Evolutionary conservation across 2,329 filamentous ascomycete species (phyloP).

Genomic region (Arthrobotrys musiformis): DNA sequence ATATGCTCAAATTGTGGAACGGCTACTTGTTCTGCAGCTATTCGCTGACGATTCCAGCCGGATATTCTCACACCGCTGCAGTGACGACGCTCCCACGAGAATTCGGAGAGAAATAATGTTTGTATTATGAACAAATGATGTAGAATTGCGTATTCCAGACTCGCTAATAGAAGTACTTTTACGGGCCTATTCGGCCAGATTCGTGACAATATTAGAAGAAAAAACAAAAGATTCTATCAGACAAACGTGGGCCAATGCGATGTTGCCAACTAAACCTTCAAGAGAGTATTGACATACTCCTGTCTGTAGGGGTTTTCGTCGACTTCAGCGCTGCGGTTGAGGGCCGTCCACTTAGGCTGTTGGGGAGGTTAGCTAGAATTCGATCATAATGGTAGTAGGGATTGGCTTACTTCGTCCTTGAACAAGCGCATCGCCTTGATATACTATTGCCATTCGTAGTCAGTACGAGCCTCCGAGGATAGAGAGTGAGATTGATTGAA

Average conservation of each 20-base stretch:
- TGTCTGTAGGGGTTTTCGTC: slow-evolving; percentile 82
- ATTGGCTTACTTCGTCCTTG: slow-evolving; percentile 76
- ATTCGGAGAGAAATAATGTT: not conserved
- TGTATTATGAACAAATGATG: not conserved
- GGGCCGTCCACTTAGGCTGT: slow-evolving; percentile 89
- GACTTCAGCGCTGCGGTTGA: slow-evolving; percentile 81
- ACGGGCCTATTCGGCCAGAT: too few relatives aligned
- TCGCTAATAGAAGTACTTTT: slow-evolving; percentile 3
- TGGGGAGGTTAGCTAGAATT: not conserved
- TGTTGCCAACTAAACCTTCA: slow-evolving; percentile 21
- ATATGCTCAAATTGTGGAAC: too few relatives aligned
- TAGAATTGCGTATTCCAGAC: not conserved
- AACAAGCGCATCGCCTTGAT: slow-evolving; percentile 96
- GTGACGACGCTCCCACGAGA: too few relatives aligned
- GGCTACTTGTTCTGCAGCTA: too few relatives aligned
- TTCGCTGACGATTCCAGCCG: too few relatives aligned
- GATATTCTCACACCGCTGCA: too few relatives aligned
- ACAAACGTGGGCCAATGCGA: not conserved
- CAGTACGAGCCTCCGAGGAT: slow-evolving; percentile 2
- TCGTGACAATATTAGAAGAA: not conserved
- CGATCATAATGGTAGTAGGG: not conserved
- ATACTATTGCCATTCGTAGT: slow-evolving; percentile 70
- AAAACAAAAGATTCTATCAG: too few relatives aligned
- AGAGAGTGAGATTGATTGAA: not conserved
- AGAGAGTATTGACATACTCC: slow-evolving; percentile 71